Conservation (phyloP, 768 basidiomycete species). For the Coprinopsis marcescibilis region DNA sequence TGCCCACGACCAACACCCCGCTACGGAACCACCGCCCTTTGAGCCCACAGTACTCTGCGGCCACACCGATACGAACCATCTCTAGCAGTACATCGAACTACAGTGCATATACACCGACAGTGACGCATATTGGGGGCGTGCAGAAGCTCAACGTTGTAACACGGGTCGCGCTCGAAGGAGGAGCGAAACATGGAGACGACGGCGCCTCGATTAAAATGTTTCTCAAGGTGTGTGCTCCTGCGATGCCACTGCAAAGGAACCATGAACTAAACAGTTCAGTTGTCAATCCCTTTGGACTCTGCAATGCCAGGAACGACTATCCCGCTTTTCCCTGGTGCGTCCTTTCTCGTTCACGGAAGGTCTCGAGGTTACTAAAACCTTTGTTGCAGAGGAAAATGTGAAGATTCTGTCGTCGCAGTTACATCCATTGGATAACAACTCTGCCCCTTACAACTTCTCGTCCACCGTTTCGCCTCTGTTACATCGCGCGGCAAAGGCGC, state of each 20-base stretch:
- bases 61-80: conserved; percentile 19
- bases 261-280: conserved; percentile 28
- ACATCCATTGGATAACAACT: conserved; percentile 68
- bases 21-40: conserved; percentile 21
- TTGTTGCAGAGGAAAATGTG: conserved; percentile 63
- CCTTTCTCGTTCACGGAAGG: background rate
- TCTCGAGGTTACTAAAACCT: background rate
- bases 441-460: conserved; percentile 72
- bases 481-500: conserved; percentile 60
- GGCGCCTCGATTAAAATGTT: conserved; percentile 69
- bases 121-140: conserved; percentile 36
- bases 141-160: conserved; percentile 64
- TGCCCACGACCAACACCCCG: conserved; percentile 12
- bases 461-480: conserved; percentile 56
- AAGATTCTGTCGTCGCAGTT: conserved; percentile 69
- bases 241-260: background rate
- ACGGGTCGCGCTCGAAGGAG: conserved; percentile 70
- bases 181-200: conserved; percentile 58
- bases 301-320: conserved; percentile 63
- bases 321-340: conserved; percentile 66
- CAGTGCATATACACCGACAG: conserved; percentile 40
- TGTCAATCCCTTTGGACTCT: conserved; percentile 62
- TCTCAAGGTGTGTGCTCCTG: conserved; percentile 52
- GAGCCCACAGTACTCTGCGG: conserved; percentile 20
- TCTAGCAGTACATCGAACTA: conserved; percentile 21